These are phyloP conservation scores for Prunus dulcis DNA, from an alignment of 306 rosid genomes.

Conservation along the genomic window DNA sequence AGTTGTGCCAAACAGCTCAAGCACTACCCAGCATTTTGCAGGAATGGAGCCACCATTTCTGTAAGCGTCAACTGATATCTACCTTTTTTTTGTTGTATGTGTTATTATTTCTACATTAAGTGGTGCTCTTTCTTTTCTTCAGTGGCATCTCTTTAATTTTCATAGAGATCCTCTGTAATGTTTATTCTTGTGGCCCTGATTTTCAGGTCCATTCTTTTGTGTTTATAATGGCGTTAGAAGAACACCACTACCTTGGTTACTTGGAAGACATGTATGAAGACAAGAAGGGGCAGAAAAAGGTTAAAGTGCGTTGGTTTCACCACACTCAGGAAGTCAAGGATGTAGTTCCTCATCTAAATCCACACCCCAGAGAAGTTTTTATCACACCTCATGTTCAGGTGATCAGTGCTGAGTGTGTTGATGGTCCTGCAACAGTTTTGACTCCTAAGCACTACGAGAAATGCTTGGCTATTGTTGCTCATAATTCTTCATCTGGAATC, in stretches of 20 bases:
- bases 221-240: conserved; percentile 70
- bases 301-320: conserved; percentile 81
- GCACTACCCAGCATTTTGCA: conserved; percentile 65
- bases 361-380: conserved; percentile 71
- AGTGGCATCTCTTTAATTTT: conserved; percentile 2
- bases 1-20: conserved; percentile 76
- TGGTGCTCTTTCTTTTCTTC: conserved; percentile 6
- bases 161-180: conserved; percentile 10
- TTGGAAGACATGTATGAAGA: conserved; percentile 92
- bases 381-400: conserved; percentile 84
- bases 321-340: conserved; percentile 55
- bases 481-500: conserved; percentile 43
- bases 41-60: conserved; percentile 50
- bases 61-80: conserved; percentile 39
- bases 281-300: conserved; percentile 67
- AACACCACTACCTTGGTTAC: conserved; percentile 63
- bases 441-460: conserved; percentile 72
- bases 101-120: neutral
- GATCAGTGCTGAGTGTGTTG: conserved; percentile 73
- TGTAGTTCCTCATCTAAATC: conserved; percentile 49
- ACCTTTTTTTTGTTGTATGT: neutral
- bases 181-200: neutral
- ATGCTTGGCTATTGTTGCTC: conserved; percentile 35
- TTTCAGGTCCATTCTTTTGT: conserved; percentile 81
- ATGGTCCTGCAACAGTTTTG: conserved; percentile 74